A percentile compares a stretch with the other conserved stretches of the same genome.
Conservation (phyloP, 208 protist species). For the Entamoeba dispar region DNA sequence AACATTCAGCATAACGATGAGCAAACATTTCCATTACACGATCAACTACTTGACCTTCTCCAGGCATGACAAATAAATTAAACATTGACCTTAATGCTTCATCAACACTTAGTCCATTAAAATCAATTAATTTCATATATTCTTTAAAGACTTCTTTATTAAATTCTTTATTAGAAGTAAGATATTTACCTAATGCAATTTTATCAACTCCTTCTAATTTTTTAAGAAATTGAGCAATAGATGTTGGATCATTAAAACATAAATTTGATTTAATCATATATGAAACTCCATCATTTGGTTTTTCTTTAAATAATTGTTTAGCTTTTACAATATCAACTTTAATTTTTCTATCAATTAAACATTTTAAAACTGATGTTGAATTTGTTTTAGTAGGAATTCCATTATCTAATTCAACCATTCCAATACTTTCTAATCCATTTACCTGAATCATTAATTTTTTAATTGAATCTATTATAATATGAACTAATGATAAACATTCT, state of each 20-base stretch:
- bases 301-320: neutral
- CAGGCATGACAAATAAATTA: neutral
- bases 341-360: neutral
- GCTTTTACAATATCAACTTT: neutral
- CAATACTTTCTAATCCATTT: neutral
- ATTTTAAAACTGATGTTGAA: neutral
- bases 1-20: neutral
- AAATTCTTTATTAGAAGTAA: neutral
- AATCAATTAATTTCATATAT: neutral
- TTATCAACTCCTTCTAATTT: neutral
- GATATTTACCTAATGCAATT: neutral
- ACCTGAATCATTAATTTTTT: neutral
- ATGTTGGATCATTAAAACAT: neutral
- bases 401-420: neutral
- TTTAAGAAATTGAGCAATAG: neutral
- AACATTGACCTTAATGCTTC: neutral
- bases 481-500: neutral
- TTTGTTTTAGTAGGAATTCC: neutral
- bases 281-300: neutral
- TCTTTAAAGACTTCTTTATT: neutral
- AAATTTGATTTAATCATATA: neutral
- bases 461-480: neutral
- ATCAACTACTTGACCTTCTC: neutral
- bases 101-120: neutral
- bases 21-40: neutral